phyloP scores from a whole-genome alignment of 2,329 filamentous ascomycete species.

The Sclerotinia subarctica region DNA sequence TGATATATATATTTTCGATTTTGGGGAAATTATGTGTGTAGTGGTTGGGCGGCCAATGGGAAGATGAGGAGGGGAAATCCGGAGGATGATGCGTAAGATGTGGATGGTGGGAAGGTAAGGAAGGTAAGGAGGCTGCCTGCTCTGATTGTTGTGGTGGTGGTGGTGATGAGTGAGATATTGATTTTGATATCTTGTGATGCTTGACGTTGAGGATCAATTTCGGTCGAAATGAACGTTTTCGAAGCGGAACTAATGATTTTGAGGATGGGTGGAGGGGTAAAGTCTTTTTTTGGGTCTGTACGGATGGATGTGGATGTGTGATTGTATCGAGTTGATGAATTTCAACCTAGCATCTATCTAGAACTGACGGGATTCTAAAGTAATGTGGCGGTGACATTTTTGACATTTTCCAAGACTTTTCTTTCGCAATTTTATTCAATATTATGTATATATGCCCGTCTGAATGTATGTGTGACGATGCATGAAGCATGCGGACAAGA shows the following conservation, averaged over 20 bases:
- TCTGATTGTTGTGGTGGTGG: no score
- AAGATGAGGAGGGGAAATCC: neutral
- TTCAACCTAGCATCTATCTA: neutral
- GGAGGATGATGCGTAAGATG: neutral
- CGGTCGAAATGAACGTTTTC: neutral
- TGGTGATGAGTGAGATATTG: neutral
- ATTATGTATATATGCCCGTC: neutral
- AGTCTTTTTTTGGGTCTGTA: neutral
- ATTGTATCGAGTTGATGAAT: conserved; percentile 6
- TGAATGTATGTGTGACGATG: neutral
- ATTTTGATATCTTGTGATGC: conserved; percentile 1
- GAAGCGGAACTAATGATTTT: neutral
- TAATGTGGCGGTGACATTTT: neutral
- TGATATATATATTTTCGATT: neutral
- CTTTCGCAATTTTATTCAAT: neutral
- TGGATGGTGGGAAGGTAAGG: no score
- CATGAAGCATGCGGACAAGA: neutral
- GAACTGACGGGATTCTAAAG: neutral
- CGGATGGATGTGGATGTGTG: neutral
- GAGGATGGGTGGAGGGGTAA: conserved; percentile 4
- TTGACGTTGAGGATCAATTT: neutral
- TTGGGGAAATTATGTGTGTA: neutral
- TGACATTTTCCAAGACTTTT: conserved; percentile 1
- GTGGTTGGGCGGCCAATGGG: neutral
- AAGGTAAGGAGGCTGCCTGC: neutral